phyloP scores from a whole-genome alignment of 1,284 basidiomycete species.

The Malassezia psittaci region DNA sequence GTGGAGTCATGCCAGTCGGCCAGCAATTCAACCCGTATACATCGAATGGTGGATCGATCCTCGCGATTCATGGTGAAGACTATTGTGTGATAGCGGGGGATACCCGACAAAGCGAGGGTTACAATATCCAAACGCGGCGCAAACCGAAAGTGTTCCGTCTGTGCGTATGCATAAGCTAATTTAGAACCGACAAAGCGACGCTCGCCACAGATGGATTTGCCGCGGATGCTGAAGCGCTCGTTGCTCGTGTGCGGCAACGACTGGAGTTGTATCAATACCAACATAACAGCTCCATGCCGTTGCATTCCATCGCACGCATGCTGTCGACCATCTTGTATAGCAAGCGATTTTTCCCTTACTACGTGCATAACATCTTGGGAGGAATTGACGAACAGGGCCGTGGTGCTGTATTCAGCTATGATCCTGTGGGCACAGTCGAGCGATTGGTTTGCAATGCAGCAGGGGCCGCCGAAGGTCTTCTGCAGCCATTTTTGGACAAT shows the following conservation, averaged over 20 bases:
- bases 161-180: constrained; percentile 1
- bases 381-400: constrained; percentile 45
- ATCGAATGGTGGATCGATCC: constrained; percentile 43
- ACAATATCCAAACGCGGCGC: constrained; percentile 47
- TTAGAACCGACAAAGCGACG: constrained; percentile 38
- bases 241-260: constrained; percentile 33
- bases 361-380: constrained; percentile 48
- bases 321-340: constrained; percentile 44
- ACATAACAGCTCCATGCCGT: constrained; percentile 42
- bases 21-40: constrained; percentile 46
- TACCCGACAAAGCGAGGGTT: constrained; percentile 42
- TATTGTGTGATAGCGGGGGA: constrained; percentile 47
- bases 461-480: constrained; percentile 41
- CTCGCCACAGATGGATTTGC: constrained; percentile 44
- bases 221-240: constrained; percentile 45
- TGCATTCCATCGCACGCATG: constrained; percentile 44
- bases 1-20: constrained; percentile 21
- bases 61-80: constrained; percentile 43
- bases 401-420: constrained; percentile 45
- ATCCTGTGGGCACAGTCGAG: constrained; percentile 46
- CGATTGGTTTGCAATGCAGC: constrained; percentile 44
- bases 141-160: constrained; percentile 48
- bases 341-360: constrained; percentile 48
- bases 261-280: constrained; percentile 44
- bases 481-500: constrained; percentile 46